Base-by-base conservation (phyloP, 2,329 filamentous ascomycete genomes). In the Raffaelea ambrosiae region DNA sequence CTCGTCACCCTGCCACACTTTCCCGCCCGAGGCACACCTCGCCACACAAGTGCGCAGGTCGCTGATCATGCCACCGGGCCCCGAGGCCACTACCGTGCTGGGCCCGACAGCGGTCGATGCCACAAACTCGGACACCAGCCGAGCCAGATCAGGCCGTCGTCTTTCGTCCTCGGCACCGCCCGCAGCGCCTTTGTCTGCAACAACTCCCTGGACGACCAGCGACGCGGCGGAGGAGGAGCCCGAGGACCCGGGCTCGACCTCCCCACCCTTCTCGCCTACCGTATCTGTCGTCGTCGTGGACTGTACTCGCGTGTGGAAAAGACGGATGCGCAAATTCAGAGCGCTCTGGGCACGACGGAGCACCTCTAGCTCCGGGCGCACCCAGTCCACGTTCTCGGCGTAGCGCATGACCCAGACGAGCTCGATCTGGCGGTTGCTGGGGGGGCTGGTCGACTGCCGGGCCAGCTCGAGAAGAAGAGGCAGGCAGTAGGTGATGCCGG, bases 351-450 rank as follows among this genome's bases (percentile, higher is more conserved):
- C 66, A 8, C 64, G 64, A 4, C 63, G 64, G 10, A 84, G 62
- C 7, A 68, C 53, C 3, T 71, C 65, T 11, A 86, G 63, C 58
- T 86, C 83, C 5, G 65, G 57, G 22, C 64, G 62, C 10, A 85
- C 65, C 81, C 83, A 86, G 19, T 69, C 65, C 16, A 77, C 60
- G 51, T 85, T 76, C 7, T 62, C 59, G 7, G 65, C 64, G 38
- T 74, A 71, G 14, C 80, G 70, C 35, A 86, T 68, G 2, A 76
- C 74, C 83, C 83, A 86, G 48, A 84, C 66, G n/a, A 86, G 72
- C 55, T 81, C 74, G 2, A 84, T 59, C 50, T 67, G 71, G 45
- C 71, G 65, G 47, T 70, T 63, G n/a, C n/a, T n/a, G n/a, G n/a
- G n/a, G 22, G 61, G 60, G 14, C 49, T 51, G 22, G 38, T 53